Evolutionary conservation across 805 yeast species (phyloP).

Genomic region (Pichia nakasei): DNA sequence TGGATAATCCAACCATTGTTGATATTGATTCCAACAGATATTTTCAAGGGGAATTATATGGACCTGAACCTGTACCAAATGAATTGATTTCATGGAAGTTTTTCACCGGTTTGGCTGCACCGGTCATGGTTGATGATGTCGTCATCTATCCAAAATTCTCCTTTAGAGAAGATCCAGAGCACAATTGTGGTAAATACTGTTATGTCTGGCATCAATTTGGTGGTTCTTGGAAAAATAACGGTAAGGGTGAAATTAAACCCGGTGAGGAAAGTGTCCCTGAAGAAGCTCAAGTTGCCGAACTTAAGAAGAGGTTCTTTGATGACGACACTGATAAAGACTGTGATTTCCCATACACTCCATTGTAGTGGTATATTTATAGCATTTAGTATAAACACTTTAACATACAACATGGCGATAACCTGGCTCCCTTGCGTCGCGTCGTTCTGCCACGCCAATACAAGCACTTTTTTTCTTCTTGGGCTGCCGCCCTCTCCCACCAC

Average conservation of each 20-base stretch:
- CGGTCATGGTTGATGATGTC: constrained; percentile 28
- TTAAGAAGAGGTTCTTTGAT: constrained; percentile 11
- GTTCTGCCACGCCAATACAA: no score
- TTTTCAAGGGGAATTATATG: constrained; percentile 22
- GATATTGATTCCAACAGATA: constrained; percentile 26
- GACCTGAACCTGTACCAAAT: constrained; percentile 22
- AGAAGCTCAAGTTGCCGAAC: constrained; percentile 1
- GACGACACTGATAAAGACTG: constrained; percentile 1
- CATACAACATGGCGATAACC: no score
- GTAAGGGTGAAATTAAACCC: constrained; percentile 29
- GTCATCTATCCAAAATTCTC: constrained; percentile 27
- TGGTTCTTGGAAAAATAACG: constrained; percentile 30
- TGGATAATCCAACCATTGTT: constrained; percentile 26
- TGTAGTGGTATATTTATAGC: not conserved
- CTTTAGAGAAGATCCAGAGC: constrained; percentile 27
- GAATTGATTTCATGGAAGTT: constrained; percentile 27
- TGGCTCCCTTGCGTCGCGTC: no score
- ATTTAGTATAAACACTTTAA: no score
- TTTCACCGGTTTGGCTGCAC: constrained; percentile 27
- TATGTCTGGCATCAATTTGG: constrained; percentile 28
- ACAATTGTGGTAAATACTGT: constrained; percentile 29
- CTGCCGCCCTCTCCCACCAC: no score
- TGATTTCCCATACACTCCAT: constrained; percentile 4
- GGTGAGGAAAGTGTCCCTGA: constrained; percentile 20
- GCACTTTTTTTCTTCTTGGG: no score